Percentiles rank a stretch among this genome's conserved stretches.
phyloP scores from a whole-genome alignment of 1,139 yeast genomes.

The Debaryomyces singareniensis region DNA sequence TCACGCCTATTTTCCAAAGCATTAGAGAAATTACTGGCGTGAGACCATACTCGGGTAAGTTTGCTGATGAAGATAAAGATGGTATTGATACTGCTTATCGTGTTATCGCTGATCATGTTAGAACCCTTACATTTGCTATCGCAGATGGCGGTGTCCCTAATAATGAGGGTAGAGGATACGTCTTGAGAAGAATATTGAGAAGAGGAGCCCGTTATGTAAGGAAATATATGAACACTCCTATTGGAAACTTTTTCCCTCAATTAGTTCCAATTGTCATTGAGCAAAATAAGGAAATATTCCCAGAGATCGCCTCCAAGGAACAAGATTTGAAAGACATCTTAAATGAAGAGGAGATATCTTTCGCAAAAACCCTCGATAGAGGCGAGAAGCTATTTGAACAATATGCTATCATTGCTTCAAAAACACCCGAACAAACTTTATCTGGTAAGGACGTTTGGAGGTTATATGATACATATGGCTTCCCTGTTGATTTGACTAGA shows the following conservation, averaged over 20 bases:
- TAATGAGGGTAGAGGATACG: conserved; percentile 98
- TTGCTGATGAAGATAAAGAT: conserved; percentile 86
- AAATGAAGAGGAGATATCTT: conserved; percentile 92
- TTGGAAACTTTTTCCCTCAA: conserved; percentile 87
- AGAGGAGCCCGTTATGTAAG: conserved; percentile 97
- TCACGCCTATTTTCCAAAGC: conserved; percentile 75
- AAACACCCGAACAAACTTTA: conserved; percentile 67
- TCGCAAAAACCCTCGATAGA: conserved; percentile 91
- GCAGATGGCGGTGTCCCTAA: conserved; percentile 99
- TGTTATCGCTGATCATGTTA: conserved; percentile 95
- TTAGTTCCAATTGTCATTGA: conserved; percentile 90
- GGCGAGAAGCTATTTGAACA: conserved; percentile 96
- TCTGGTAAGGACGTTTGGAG: conserved; percentile 98
- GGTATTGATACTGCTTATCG: conserved; percentile 98
- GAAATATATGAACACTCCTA: conserved; percentile 92
- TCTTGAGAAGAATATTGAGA: conserved; percentile 90
- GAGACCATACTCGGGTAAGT: conserved; percentile 85
- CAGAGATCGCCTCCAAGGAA: conserved; percentile 72
- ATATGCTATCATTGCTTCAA: conserved; percentile 78
- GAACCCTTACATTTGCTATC: conserved; percentile 92
- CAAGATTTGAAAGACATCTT: conserved; percentile 80
- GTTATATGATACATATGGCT: conserved; percentile 97
- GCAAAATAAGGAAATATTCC: conserved; percentile 84
- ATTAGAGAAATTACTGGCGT: conserved; percentile 92
- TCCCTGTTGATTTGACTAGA: conserved; percentile 96